These are phyloP conservation scores for Canavalia gladiata DNA, from an alignment of 306 rosid genomes.

Conservation along the genomic window DNA sequence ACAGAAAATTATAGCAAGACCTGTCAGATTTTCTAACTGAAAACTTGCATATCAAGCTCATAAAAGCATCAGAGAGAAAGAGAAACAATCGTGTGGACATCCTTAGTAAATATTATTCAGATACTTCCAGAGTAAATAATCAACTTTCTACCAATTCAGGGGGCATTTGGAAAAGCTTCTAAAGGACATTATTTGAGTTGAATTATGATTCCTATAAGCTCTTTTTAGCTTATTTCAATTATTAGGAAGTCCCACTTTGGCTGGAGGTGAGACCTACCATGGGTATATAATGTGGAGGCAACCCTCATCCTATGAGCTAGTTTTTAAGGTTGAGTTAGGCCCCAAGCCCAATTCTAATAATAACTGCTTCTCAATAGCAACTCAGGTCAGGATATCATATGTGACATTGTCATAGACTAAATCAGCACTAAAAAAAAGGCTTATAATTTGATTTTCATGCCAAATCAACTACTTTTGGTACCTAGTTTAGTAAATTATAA, in stretches of 20 bases:
- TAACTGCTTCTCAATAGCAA: background rate
- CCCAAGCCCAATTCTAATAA: background rate
- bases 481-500: conserved; percentile 14
- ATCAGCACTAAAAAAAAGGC: conserved; percentile 11
- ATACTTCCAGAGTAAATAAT: background rate
- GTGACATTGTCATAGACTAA: background rate
- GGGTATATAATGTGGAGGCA: background rate
- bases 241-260: too few relatives aligned
- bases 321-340: too few relatives aligned
- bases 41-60: conserved; percentile 14
- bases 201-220: too few relatives aligned
- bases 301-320: too few relatives aligned
- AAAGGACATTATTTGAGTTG: too few relatives aligned
- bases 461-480: conserved; percentile 13
- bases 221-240: too few relatives aligned
- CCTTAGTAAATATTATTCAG: conserved; percentile 15
- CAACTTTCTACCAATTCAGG: background rate
- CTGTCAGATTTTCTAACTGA: conserved; percentile 4
- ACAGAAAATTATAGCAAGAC: conserved; percentile 19
- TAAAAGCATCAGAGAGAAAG: background rate
- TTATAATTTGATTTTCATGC: conserved; percentile 11
- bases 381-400: background rate
- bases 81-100: background rate
- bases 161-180: too few relatives aligned
- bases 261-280: too few relatives aligned